Evolutionary conservation across 2,329 filamentous ascomycete species (phyloP).

Genomic region (Penicillium sp.): DNA sequence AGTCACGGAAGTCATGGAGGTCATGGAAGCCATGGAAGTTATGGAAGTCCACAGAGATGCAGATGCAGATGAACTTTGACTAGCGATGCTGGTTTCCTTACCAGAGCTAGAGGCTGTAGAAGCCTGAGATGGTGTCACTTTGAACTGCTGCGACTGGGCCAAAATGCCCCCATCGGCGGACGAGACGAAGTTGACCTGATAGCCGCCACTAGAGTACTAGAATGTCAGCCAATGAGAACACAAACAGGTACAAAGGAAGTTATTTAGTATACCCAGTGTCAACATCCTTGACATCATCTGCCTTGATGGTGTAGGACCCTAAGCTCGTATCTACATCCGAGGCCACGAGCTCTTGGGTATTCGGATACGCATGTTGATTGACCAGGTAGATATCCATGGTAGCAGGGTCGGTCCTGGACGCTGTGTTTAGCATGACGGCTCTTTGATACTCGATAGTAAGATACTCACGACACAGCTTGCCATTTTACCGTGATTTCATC

Average conservation of each 20-base stretch:
- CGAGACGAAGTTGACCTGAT: conserved; percentile 45
- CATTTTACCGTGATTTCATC: conserved; percentile 40
- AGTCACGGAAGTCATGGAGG: conserved; percentile 14
- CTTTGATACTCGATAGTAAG: background rate
- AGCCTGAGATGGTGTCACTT: conserved; percentile 24
- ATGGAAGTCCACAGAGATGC: too few species aligned
- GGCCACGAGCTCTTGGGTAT: conserved; percentile 30
- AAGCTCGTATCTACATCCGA: conserved; percentile 36
- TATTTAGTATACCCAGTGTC: conserved; percentile 24
- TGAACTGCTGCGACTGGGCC: conserved; percentile 41
- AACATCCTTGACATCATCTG: conserved; percentile 22
- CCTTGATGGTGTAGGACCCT: conserved; percentile 37
- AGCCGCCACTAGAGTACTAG: conserved; percentile 34
- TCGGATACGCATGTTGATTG: conserved; percentile 39
- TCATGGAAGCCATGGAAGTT: conserved; percentile 13
- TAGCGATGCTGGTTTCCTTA: conserved; percentile 26
- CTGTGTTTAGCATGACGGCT: conserved; percentile 3
- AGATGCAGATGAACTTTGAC: conserved; percentile 25
- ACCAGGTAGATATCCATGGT: conserved; percentile 45
- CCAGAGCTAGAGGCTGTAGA: conserved; percentile 23
- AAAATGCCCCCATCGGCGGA: conserved; percentile 42
- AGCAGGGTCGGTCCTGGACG: conserved; percentile 39
- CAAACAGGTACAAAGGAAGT: background rate
- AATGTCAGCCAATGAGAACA: background rate
- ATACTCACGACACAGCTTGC: conserved; percentile 36